Evolutionary conservation across 768 basidiomycete species (phyloP).

Genomic region (Leccinum imitatum): DNA sequence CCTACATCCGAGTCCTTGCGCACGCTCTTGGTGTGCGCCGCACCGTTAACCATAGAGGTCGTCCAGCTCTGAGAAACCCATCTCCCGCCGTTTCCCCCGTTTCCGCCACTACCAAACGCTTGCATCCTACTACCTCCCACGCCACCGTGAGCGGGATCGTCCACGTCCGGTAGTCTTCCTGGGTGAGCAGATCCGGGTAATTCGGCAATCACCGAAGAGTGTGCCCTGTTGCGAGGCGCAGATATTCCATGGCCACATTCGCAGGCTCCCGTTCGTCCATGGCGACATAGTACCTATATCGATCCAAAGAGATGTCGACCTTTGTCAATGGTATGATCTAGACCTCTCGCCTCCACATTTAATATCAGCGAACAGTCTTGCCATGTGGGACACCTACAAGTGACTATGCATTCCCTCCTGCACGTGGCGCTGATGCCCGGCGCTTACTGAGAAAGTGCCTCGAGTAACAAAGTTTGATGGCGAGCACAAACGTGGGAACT

Average conservation of each 20-base stretch:
- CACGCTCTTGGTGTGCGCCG: constrained; percentile 56
- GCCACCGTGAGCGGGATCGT: constrained; percentile 15
- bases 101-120: constrained; percentile 1
- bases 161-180: neutral
- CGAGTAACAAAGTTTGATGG: constrained; percentile 29
- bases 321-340: neutral
- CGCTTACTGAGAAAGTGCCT: constrained; percentile 17
- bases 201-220: too few species aligned
- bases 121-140: constrained; percentile 16
- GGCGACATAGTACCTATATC: too few species aligned
- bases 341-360: constrained; percentile 7
- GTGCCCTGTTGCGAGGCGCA: too few species aligned
- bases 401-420: constrained; percentile 9
- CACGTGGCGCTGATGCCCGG: constrained; percentile 19
- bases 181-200: too few species aligned
- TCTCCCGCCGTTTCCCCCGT: constrained; percentile 16
- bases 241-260: too few species aligned
- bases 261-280: too few species aligned
- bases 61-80: constrained; percentile 58
- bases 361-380: constrained; percentile 17
- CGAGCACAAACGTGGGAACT: constrained; percentile 2
- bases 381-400: constrained; percentile 2
- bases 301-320: neutral
- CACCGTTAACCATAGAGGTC: constrained; percentile 63
- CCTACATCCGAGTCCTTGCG: constrained; percentile 60